A percentile compares a stretch with the other conserved stretches of the same genome.
Conservation (phyloP, 2,329 filamentous ascomycete species). For the Lasiodiplodia theobromae region DNA sequence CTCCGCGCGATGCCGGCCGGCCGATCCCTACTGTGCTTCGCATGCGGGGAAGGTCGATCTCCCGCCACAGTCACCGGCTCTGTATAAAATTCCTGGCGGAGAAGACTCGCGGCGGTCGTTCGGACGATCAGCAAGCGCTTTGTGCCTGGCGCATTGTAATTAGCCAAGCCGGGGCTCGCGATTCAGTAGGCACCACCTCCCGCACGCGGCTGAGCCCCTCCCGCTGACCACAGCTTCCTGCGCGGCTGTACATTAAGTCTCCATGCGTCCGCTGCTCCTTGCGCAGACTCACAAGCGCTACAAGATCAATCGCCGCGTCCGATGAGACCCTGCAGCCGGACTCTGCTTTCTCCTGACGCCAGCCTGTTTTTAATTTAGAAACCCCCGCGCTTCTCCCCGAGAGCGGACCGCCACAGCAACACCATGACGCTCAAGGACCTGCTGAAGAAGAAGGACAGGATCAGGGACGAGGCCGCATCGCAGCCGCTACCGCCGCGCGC, state of each 20-base stretch:
- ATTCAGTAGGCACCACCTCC: conserved; percentile 27
- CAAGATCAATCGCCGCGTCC: conserved; percentile 28
- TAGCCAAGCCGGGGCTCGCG: conserved; percentile 29
- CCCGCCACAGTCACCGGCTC: conserved; percentile 2
- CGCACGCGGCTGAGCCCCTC: conserved; percentile 26
- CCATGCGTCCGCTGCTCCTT: conserved; percentile 17
- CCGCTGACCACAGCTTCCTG: conserved; percentile 17
- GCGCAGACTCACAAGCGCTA: conserved; percentile 21
- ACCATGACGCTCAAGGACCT: conserved; percentile 67
- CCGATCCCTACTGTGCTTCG: conserved; percentile 18
- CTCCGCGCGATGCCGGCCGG: conserved; percentile 19
- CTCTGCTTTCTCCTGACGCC: conserved; percentile 11
- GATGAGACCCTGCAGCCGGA: conserved; percentile 8
- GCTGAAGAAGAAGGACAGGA: conserved; percentile 68
- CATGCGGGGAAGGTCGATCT: conserved; percentile 28
- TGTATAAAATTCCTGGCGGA: neutral
- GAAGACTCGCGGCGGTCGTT: neutral
- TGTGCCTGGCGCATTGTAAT: conserved; percentile 24
- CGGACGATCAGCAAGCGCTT: conserved; percentile 12
- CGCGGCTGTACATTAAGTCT: conserved; percentile 16
- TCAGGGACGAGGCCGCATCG: conserved; percentile 43
- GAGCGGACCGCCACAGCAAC: neutral
- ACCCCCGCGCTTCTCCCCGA: neutral
- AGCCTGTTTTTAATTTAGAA: neutral
- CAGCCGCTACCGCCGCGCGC: conserved; percentile 2